Evolutionary conservation across 345 rosid genomes (phyloP).

Genomic region (Gossypioides kirkii): DNA sequence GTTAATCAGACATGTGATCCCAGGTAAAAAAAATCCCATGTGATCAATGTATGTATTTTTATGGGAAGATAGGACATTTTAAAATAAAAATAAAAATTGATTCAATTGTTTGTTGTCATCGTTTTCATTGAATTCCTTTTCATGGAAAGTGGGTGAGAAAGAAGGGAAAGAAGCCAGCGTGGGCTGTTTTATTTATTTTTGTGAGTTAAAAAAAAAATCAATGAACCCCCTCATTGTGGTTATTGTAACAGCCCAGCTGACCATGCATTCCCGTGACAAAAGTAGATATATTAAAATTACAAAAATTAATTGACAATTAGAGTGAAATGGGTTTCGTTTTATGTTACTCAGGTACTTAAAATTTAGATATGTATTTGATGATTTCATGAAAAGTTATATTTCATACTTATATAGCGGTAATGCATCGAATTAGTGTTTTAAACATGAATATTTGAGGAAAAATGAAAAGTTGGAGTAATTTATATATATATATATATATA

Average conservation of each 20-base stretch:
- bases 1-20: constrained; percentile 15
- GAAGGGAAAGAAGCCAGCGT: constrained; percentile 18
- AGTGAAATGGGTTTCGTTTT: too few species aligned
- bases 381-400: too few species aligned
- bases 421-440: too few species aligned
- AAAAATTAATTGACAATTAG: too few species aligned
- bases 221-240: constrained; percentile 26
- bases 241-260: constrained; percentile 42
- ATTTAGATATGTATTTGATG: too few species aligned
- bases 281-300: constrained; percentile 21
- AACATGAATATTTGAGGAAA: too few species aligned
- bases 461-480: too few species aligned
- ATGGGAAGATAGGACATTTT: neutral
- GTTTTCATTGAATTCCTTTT: constrained; percentile 24
- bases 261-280: constrained; percentile 62
- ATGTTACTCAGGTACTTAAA: too few species aligned
- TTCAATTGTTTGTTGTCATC: neutral
- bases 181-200: constrained; percentile 21
- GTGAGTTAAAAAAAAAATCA: constrained; percentile 13
- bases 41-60: neutral
- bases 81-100: neutral
- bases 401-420: too few species aligned
- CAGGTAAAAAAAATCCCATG: constrained; percentile 11
- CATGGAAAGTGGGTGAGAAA: constrained; percentile 16
- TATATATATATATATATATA: too few species aligned